Evolutionary conservation across 1,284 basidiomycete species (phyloP).

Genomic region (Cutaneotrichosporon curvatum): DNA sequence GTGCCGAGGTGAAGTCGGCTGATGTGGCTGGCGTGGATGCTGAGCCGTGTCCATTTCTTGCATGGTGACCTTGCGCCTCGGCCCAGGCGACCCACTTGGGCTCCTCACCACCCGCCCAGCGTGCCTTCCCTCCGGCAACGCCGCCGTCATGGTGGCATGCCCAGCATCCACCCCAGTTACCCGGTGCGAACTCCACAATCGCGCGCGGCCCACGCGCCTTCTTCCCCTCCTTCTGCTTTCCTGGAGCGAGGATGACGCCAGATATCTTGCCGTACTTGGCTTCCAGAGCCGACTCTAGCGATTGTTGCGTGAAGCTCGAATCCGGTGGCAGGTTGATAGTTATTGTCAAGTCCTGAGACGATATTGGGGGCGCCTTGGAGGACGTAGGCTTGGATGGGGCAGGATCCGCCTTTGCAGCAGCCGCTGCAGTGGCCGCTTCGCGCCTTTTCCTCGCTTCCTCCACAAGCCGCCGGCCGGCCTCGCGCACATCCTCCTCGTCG

Average conservation of each 20-base stretch:
- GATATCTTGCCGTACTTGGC: conserved; percentile 36
- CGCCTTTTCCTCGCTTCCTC: conserved; percentile 51
- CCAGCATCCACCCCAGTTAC: conserved; percentile 47
- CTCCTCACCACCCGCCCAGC: conserved; percentile 61
- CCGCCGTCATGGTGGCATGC: conserved; percentile 47
- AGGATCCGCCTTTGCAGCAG: conserved; percentile 6
- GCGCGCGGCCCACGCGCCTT: conserved; percentile 47
- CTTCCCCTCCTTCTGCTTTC: conserved; percentile 29
- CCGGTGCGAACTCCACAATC: conserved; percentile 45
- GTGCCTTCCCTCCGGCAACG: conserved; percentile 54
- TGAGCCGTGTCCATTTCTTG: background rate
- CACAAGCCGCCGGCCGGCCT: conserved; percentile 62
- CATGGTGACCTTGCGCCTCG: conserved; percentile 48
- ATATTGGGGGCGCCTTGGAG: conserved; percentile 24
- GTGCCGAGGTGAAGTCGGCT: conserved; percentile 12
- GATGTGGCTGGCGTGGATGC: background rate
- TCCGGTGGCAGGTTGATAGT: conserved; percentile 34
- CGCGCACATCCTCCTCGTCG: conserved; percentile 67
- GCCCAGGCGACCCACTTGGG: conserved; percentile 68
- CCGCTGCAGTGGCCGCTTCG: conserved; percentile 17
- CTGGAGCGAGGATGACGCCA: conserved; percentile 27
- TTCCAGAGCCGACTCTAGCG: conserved; percentile 19
- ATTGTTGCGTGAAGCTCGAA: conserved; percentile 2
- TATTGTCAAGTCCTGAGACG: conserved; percentile 35
- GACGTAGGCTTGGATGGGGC: conserved; percentile 1